Base-by-base conservation (phyloP, 768 basidiomycete species). In the Lactifluus subvellereus region DNA sequence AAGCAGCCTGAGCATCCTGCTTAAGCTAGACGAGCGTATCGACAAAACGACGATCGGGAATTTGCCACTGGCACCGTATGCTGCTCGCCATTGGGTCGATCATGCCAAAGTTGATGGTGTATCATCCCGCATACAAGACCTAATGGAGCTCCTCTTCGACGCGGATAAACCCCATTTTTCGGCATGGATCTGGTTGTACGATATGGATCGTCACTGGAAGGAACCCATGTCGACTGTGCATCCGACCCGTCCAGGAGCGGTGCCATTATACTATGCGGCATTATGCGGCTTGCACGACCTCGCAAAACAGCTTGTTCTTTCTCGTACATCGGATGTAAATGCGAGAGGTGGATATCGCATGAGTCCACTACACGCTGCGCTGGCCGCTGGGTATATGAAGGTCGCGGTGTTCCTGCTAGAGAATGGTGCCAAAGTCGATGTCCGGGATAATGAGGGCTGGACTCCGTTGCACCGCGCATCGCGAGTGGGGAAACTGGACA, bases 151-250 rank as follows among this genome's bases (percentile, higher is more conserved):
- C 13, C 43, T 62, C 0, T 62, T 62, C 37, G 33, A 62, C 35
- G 16, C 10, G 0, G 10, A 18, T 1, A 40, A 43, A 1, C 33
- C 54, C 2, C 11, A 51, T 40, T 62, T 62, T 38, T 27, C 55
- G 33, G 40, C 55, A 4, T 62, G 61, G 61, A 13, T 62, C 18
- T 56, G 60, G 60, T 6, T 56, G 18, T 47, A 52, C 8, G 55
- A 62, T 14, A 30, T 62, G 4, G 56, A 57, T 3, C 35, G 9
- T 47, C 30, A 22, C 27, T 60, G 50, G 51, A 6, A 1, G n/a
- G n/a, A 20, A 2, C 35, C 35, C 2, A 54, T 54, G 53, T 5
- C 16, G 13, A 16, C 35, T 7, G 14, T 42, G 3, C 52, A 32
- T 9, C 60, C 60, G 13, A 43, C 33, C 1, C 32, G 1, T 1